Evolutionary conservation across 1,284 basidiomycete species (phyloP).

Genomic region (Cutaneotrichosporon spelunceum): DNA sequence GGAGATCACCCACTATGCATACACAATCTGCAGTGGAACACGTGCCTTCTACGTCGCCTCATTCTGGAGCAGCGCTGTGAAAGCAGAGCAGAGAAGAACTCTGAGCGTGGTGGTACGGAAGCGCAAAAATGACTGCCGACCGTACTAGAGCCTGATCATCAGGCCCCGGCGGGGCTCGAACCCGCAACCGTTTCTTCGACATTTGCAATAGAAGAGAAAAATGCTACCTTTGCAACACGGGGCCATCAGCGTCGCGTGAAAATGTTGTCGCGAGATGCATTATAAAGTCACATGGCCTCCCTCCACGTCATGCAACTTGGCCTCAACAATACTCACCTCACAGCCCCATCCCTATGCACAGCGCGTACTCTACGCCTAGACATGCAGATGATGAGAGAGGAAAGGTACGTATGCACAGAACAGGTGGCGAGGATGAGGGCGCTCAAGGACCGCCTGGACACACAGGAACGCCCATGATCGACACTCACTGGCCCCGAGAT

Average conservation of each 20-base stretch:
- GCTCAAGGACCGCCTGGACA: neutral
- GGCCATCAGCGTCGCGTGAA: neutral
- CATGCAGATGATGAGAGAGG: neutral
- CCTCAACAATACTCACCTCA: neutral
- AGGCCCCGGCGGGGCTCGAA: slow-evolving; percentile 9
- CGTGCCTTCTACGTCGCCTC: neutral
- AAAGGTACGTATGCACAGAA: neutral
- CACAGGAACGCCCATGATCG: slow-evolving; percentile 4
- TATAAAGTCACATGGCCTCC: neutral
- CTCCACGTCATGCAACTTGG: neutral
- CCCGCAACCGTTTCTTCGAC: slow-evolving; percentile 9
- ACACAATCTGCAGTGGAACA: neutral
- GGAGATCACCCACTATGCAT: neutral
- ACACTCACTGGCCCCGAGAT: neutral
- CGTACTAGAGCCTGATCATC: neutral
- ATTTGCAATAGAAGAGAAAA: slow-evolving; percentile 9
- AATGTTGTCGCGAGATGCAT: neutral
- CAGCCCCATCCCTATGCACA: neutral
- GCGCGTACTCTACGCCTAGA: neutral
- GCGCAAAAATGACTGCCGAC: slow-evolving; percentile 1
- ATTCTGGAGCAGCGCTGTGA: neutral
- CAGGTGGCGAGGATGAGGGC: neutral
- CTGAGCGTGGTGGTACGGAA: neutral
- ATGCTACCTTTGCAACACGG: slow-evolving; percentile 11
- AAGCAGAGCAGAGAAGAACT: neutral